phyloP scores from a whole-genome alignment of 2,329 filamentous ascomycete species.

The Nannizziopsis barbatae region DNA sequence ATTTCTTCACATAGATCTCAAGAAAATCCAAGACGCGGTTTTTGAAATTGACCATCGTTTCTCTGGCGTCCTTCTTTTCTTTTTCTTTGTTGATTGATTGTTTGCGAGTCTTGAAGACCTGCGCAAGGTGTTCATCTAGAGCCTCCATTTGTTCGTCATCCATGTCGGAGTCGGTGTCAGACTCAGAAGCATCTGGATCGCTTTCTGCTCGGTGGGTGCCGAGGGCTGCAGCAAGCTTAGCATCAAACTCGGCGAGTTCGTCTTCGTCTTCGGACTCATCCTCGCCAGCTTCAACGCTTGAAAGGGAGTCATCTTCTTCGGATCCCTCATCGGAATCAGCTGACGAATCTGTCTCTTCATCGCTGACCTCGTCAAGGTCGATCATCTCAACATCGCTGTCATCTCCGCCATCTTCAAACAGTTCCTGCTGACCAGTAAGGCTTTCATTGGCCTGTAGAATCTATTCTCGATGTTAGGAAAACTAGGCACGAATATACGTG shows the following conservation, averaged over 20 bases:
- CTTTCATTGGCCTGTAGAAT: conserved; percentile 71
- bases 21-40: conserved; percentile 82
- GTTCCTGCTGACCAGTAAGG: conserved; percentile 67
- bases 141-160: conserved; percentile 92
- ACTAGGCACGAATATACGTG: not conserved
- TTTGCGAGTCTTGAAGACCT: conserved; percentile 70
- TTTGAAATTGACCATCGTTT: conserved; percentile 89
- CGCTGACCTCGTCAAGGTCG: conserved; percentile 17
- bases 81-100: conserved; percentile 63
- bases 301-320: conserved; percentile 26
- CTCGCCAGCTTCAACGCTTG: conserved; percentile 22
- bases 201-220: conserved; percentile 54
- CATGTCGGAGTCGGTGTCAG: conserved; percentile 61
- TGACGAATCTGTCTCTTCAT: conserved; percentile 32
- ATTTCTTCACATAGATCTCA: conserved; percentile 70
- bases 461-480: conserved; percentile 42
- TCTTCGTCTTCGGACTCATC: conserved; percentile 15
- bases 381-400: conserved; percentile 27
- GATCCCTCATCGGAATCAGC: conserved; percentile 55
- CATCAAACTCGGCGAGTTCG: conserved; percentile 14
- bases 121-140: conserved; percentile 68
- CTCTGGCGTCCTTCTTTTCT: conserved; percentile 75
- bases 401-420: conserved; percentile 60
- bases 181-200: conserved; percentile 47
- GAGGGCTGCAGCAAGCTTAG: conserved; percentile 65